Percentiles rank a stretch among this genome's conserved stretches.
Evolutionary conservation across 2,329 filamentous ascomycete species (phyloP).

Genomic region (Aspergillus caelatus): DNA sequence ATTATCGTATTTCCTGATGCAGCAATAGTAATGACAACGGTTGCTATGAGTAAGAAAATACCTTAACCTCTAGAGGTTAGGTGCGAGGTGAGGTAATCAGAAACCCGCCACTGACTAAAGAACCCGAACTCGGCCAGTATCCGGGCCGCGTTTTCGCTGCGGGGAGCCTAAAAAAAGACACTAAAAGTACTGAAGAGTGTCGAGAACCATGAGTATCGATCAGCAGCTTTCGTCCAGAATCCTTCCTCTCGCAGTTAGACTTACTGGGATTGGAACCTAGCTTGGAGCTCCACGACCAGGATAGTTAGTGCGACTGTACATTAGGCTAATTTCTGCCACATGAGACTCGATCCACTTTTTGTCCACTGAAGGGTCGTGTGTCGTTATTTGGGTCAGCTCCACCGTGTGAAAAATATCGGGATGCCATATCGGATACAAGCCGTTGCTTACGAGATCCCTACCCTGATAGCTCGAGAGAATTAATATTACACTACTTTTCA

Average conservation of each 20-base stretch:
- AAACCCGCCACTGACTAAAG: constrained; percentile 14
- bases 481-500: constrained; percentile 1
- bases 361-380: constrained; percentile 9
- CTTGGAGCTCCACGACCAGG: constrained; percentile 8
- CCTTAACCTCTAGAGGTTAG: constrained; percentile 5
- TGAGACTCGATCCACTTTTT: constrained; percentile 18
- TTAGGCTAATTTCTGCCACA: constrained; percentile 22
- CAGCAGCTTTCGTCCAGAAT: constrained; percentile 23
- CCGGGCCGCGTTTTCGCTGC: constrained; percentile 20
- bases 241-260: constrained; percentile 26
- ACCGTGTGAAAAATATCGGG: constrained; percentile 14
- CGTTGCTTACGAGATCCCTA: neutral
- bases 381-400: constrained; percentile 13
- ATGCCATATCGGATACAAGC: constrained; percentile 19
- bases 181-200: neutral
- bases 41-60: neutral
- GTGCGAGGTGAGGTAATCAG: constrained; percentile 4
- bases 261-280: constrained; percentile 10
- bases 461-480: neutral
- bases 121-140: constrained; percentile 18
- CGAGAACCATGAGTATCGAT: constrained; percentile 6
- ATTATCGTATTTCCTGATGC: neutral
- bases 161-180: constrained; percentile 17
- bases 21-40: constrained; percentile 5
- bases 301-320: constrained; percentile 11